These are phyloP conservation scores for Ostreobium quekettii DNA, from an alignment of 139 green algal species.

Conservation along the genomic window DNA sequence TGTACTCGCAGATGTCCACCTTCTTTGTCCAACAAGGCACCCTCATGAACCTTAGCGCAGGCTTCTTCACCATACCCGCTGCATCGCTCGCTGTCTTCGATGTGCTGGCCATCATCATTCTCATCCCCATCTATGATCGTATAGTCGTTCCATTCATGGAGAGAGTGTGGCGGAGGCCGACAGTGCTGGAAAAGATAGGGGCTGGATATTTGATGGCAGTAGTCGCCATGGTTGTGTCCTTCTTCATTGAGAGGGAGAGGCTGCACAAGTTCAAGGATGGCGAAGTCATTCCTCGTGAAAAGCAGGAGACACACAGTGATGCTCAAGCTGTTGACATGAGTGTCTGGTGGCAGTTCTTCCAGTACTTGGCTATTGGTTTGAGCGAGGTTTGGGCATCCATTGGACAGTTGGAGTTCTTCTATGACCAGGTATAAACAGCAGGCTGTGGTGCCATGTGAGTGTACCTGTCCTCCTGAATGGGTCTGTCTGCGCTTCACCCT, in stretches of 20 bases:
- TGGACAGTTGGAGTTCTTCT: conserved; percentile 93
- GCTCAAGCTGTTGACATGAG: conserved; percentile 5
- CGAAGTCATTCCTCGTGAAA: neutral
- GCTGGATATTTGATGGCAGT: conserved; percentile 69
- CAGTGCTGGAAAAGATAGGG: conserved; percentile 71
- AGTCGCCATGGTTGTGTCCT: conserved; percentile 62
- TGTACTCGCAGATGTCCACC: conserved; percentile 85
- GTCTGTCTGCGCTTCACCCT: neutral
- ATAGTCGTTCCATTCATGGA: conserved; percentile 55
- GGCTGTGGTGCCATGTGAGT: no score
- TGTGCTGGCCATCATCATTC: conserved; percentile 68
- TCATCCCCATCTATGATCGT: conserved; percentile 81
- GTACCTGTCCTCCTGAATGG: neutral
- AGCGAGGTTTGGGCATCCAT: conserved; percentile 82
- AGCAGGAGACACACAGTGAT: neutral
- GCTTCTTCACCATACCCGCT: conserved; percentile 49
- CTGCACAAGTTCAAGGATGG: neutral
- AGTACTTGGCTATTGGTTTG: conserved; percentile 77
- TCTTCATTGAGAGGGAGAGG: conserved; percentile 56
- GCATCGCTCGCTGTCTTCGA: conserved; percentile 81
- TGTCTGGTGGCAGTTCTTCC: conserved; percentile 56
- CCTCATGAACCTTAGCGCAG: conserved; percentile 57
- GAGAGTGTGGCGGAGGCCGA: conserved; percentile 39
- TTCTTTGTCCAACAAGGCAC: conserved; percentile 84
- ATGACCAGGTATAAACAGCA: conserved; percentile 52